Percentiles rank a stretch among this genome's conserved stretches.
Conservation (phyloP, 2,329 filamentous ascomycete genomes). For the Botrytis fabae region DNA sequence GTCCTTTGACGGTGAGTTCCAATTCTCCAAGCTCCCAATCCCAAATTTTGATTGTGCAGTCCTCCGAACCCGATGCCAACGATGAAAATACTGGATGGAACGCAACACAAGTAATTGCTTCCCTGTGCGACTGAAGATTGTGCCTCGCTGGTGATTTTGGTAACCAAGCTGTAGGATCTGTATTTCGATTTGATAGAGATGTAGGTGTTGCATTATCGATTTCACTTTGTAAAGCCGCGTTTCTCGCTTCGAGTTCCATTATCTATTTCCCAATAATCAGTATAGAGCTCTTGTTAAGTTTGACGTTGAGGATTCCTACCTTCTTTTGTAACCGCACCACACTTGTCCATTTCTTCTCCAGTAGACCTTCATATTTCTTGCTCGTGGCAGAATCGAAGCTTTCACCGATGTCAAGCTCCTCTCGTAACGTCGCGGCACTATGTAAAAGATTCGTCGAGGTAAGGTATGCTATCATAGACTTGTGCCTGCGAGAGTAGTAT, state of each 20-base stretch:
- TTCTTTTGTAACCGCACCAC: constrained; percentile 95
- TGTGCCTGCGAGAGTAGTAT: constrained; percentile 62
- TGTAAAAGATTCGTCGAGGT: constrained; percentile 69
- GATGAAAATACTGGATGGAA: constrained; percentile 93
- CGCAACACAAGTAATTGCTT: constrained; percentile 80
- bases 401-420: constrained; percentile 71
- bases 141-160: constrained; percentile 81
- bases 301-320: constrained; percentile 49
- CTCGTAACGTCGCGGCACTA: constrained; percentile 69
- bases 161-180: constrained; percentile 84
- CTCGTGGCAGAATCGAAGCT: constrained; percentile 75
- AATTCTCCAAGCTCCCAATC: constrained; percentile 93
- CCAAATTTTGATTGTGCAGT: constrained; percentile 95
- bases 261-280: constrained; percentile 57
- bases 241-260: constrained; percentile 85
- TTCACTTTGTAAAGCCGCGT: constrained; percentile 73
- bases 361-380: constrained; percentile 90
- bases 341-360: constrained; percentile 99
- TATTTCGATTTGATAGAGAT: constrained; percentile 72
- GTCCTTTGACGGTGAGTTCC: constrained; percentile 86
- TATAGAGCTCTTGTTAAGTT: constrained; percentile 10
- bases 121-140: constrained; percentile 78
- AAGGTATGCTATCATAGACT: constrained; percentile 89
- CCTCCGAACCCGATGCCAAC: constrained; percentile 85
- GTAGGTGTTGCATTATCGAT: constrained; percentile 79